Conservation (phyloP, 2,329 filamentous ascomycete genomes). For the Fusarium setosum region DNA sequence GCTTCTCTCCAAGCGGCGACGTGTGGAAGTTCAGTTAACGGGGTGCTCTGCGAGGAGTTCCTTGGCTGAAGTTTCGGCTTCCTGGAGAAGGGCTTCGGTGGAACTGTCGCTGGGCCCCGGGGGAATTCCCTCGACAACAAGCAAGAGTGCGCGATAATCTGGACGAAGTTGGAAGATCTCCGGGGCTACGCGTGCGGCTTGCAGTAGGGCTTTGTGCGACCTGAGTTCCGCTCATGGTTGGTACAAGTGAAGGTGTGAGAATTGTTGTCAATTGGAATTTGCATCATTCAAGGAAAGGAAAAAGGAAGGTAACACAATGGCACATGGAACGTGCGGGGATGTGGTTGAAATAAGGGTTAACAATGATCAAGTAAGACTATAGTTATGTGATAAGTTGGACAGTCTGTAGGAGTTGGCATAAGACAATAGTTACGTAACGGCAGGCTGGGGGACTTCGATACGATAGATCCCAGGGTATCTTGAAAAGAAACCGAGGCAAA, state of each 20-base stretch:
- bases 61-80: conserved; percentile 21
- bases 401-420: too few species aligned
- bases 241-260: background rate
- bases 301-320: background rate
- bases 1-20: conserved; percentile 29
- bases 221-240: background rate
- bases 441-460: too few species aligned
- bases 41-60: conserved; percentile 1
- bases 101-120: conserved; percentile 21
- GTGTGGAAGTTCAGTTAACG: conserved; percentile 27
- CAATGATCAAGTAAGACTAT: background rate
- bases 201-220: background rate
- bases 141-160: conserved; percentile 28
- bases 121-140: conserved; percentile 29
- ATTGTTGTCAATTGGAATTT: background rate
- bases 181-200: conserved; percentile 10
- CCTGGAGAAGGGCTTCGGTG: conserved; percentile 26
- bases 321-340: background rate
- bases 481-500: background rate
- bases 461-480: too few species aligned
- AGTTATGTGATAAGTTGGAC: background rate
- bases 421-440: too few species aligned
- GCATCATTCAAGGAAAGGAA: background rate
- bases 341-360: background rate
- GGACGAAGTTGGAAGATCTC: conserved; percentile 31